Percentiles rank a stretch among this genome's conserved stretches.
These are phyloP conservation scores for Nitzschia sp. DNA, from an alignment of 108 stramenopile genomes.

Conservation along the genomic window DNA sequence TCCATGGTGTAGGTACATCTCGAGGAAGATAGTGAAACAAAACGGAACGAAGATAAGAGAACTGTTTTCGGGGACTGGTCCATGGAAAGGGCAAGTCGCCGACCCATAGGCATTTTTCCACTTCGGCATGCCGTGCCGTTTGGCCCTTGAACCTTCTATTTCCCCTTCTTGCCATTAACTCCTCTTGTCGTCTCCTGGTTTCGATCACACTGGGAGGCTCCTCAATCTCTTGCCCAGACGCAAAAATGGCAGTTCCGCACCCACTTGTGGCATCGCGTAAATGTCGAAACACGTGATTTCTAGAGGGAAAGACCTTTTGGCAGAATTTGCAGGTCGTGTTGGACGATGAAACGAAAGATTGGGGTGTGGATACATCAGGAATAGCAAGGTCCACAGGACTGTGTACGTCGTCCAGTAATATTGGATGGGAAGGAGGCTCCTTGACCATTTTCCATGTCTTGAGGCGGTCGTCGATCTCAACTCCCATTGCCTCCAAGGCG, in stretches of 20 bases:
- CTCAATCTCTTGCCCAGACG: conserved; percentile 2
- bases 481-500: conserved; percentile 24
- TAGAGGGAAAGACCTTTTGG: conserved; percentile 13
- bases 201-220: not conserved
- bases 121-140: conserved; percentile 7
- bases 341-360: not conserved
- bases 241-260: conserved; percentile 8
- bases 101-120: conserved; percentile 13
- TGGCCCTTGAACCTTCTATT: not conserved
- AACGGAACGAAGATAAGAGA: conserved; percentile 13
- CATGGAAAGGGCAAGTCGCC: conserved; percentile 24
- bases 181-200: not conserved
- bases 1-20: conserved; percentile 26
- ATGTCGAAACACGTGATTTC: conserved; percentile 7
- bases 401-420: too few species aligned
- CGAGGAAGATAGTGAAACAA: conserved; percentile 7
- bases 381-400: too few species aligned
- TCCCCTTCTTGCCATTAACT: not conserved
- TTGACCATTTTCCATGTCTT: conserved; percentile 20
- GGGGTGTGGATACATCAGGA: too few species aligned
- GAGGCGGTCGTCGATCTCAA: conserved; percentile 12
- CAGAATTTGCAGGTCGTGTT: not conserved
- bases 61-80: conserved; percentile 17
- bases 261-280: conserved; percentile 7
- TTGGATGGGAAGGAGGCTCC: not conserved